A percentile compares a stretch with the other conserved stretches of the same genome.
phyloP scores from a whole-genome alignment of 495 filamentous ascomycete species.

The Neurospora tetraspora region DNA sequence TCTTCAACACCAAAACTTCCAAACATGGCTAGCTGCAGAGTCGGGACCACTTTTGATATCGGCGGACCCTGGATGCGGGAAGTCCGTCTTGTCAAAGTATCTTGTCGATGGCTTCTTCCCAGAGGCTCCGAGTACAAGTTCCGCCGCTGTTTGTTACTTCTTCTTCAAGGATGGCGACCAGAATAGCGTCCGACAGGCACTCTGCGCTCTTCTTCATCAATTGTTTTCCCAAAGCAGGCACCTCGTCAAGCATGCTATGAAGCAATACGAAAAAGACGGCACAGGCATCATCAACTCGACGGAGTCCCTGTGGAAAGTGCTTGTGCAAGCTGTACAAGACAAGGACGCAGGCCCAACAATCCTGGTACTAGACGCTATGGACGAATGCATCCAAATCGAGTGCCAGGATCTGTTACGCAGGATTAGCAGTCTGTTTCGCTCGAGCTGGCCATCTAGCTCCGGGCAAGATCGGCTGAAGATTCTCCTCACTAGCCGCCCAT shows the following conservation, averaged over 20 bases:
- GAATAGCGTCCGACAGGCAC: conserved; percentile 13
- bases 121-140: background rate
- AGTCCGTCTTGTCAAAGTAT: conserved; percentile 34
- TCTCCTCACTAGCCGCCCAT: conserved; percentile 30
- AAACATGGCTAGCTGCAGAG: conserved; percentile 1
- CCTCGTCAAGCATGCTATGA: conserved; percentile 4
- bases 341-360: conserved; percentile 27
- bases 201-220: conserved; percentile 26
- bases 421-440: background rate
- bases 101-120: conserved; percentile 22
- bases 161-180: conserved; percentile 27
- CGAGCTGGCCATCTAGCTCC: too few relatives aligned
- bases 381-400: background rate
- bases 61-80: conserved; percentile 41
- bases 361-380: conserved; percentile 33
- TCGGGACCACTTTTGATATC: conserved; percentile 22
- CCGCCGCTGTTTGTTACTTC: conserved; percentile 20
- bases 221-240: conserved; percentile 12
- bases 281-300: conserved; percentile 5
- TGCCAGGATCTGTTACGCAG: background rate
- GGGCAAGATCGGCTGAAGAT: background rate
- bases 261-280: background rate
- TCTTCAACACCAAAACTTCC: conserved; percentile 9
- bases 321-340: conserved; percentile 23
- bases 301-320: conserved; percentile 27